phyloP scores from a whole-genome alignment of 75 land plant genomes.

The Sequoiadendron giganteum region DNA sequence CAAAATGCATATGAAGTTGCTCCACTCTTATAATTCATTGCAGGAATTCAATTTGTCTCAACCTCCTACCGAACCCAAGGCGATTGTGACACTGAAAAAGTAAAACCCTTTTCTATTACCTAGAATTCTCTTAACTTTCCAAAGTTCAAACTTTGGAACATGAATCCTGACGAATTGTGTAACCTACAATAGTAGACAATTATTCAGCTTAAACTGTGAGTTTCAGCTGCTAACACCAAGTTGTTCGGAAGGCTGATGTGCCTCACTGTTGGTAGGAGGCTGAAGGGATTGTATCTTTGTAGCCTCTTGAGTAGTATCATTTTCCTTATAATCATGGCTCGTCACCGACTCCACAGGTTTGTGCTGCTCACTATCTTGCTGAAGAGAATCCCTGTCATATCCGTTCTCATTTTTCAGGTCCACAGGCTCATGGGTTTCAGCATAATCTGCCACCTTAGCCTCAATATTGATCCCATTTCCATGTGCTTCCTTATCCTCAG shows the following conservation, averaged over 20 bases:
- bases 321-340: neutral
- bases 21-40: neutral
- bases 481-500: neutral
- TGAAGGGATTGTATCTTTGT: neutral
- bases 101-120: slow-evolving; percentile 8
- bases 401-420: slow-evolving; percentile 11
- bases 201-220: neutral
- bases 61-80: slow-evolving; percentile 6
- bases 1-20: neutral
- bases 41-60: slow-evolving; percentile 4
- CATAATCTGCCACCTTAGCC: neutral
- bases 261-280: neutral
- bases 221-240: neutral
- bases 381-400: neutral
- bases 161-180: slow-evolving; percentile 6
- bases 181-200: slow-evolving; percentile 12
- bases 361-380: neutral
- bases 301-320: neutral
- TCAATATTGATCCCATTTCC: neutral
- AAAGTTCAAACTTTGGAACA: slow-evolving; percentile 11
- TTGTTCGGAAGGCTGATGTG: slow-evolving; percentile 1
- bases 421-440: neutral
- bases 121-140: slow-evolving; percentile 3
- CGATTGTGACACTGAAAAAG: slow-evolving; percentile 4
- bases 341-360: neutral